Conservation (phyloP, 164 flowering plant genomes). For the Sedum album region DNA sequence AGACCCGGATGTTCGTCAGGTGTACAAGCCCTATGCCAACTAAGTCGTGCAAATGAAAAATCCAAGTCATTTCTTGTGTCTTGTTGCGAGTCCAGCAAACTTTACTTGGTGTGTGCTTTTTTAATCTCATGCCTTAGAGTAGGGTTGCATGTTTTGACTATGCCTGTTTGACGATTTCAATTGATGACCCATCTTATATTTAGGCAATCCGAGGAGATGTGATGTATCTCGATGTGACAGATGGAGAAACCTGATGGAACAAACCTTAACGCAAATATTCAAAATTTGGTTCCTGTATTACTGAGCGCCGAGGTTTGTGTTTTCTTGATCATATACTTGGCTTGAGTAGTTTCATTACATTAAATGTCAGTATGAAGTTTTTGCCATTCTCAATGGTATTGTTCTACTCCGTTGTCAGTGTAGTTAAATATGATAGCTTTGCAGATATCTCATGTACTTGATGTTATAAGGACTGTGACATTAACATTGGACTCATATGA, state of each 20-base stretch:
- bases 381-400: background rate
- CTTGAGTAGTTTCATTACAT: background rate
- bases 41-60: constrained; percentile 32
- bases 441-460: constrained; percentile 61
- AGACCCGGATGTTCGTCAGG: constrained; percentile 52
- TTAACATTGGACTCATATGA: constrained; percentile 56
- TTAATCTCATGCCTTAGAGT: too few species aligned
- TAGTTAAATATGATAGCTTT: constrained; percentile 6
- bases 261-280: constrained; percentile 47
- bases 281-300: constrained; percentile 53
- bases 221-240: constrained; percentile 46
- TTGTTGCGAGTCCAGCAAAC: constrained; percentile 52
- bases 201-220: constrained; percentile 68
- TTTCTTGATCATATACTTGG: background rate
- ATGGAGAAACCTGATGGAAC: constrained; percentile 35
- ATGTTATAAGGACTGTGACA: constrained; percentile 41
- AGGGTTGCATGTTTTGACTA: too few species aligned
- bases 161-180: too few species aligned
- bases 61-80: constrained; percentile 35
- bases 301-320: constrained; percentile 61
- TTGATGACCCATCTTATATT: constrained; percentile 8
- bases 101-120: constrained; percentile 41
- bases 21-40: constrained; percentile 34
- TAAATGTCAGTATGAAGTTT: background rate
- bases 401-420: background rate